Evolutionary conservation across 441 rosid genomes (phyloP).

Genomic region (Adansonia rubrostipa): DNA sequence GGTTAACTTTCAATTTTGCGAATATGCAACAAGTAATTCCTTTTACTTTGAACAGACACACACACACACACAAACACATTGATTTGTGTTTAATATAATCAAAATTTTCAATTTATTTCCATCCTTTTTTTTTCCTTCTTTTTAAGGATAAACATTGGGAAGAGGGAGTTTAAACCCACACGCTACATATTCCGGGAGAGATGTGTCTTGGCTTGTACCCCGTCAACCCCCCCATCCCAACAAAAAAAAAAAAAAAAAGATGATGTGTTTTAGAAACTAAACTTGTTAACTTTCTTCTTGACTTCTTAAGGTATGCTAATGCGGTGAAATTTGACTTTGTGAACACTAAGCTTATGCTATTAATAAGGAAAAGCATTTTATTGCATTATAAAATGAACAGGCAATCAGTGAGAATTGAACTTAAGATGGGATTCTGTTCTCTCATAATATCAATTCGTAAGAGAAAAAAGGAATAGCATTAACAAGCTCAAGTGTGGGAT

Average conservation of each 20-base stretch:
- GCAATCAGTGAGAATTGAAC: conserved; percentile 15
- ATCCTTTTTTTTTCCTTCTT: background rate
- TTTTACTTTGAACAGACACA: background rate
- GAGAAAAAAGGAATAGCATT: background rate
- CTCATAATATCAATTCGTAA: background rate
- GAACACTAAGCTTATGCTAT: background rate
- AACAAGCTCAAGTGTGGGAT: background rate
- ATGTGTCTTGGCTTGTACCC: background rate
- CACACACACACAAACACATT: background rate
- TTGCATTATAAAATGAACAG: background rate
- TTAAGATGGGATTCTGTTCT: background rate
- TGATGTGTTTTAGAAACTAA: background rate
- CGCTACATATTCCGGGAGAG: background rate
- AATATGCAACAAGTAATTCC: background rate
- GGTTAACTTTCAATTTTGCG: conserved; percentile 15
- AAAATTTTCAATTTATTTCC: background rate
- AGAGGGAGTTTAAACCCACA: conserved; percentile 1
- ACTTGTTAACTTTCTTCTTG: background rate
- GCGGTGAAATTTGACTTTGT: background rate
- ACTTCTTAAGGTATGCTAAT: background rate
- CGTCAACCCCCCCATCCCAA: too few relatives aligned
- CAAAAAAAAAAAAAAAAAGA: too few relatives aligned
- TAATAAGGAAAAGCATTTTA: background rate
- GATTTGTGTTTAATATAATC: background rate
- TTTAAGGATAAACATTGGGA: conserved; percentile 8